Evolutionary conservation across 495 filamentous ascomycete species (phyloP), one percentile per base, ranked within the genome.

Genomic region (Baudoinia panamericana): DNA sequence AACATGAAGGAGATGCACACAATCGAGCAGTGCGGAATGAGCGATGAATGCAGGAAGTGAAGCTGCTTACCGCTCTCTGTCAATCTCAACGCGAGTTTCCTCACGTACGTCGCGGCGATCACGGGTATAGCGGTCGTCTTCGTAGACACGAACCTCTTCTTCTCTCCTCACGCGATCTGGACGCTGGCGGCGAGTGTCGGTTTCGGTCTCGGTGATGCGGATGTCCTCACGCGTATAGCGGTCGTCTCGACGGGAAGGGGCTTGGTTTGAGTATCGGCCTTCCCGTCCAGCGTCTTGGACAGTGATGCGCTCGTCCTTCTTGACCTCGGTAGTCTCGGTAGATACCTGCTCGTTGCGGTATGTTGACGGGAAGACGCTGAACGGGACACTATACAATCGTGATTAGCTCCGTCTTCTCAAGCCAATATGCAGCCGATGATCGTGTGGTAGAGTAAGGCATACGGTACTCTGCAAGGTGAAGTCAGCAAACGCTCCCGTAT

Each of bases 271-370:
- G 15, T 39, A 21, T 67, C 80, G 73, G 84, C 80, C 86, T 83
- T 93, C 84, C 84, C 82, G 87, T 85, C 85, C 84, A 82, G 73
- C 74, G 81, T 73, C 48, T 42, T 64, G 61, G 56, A 66, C 70
- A 71, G 84, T 80, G 63, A 85, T 73, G 67, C 90, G 79, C 66
- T 81, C 79, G 75, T 95, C 82, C 77, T 87, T 79, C 75, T 72
- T 74, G 66, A 67, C 77, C 63, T 71, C 73, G 67, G 78, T 76
- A 71, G 77, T 71, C 68, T 79, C 75, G 54, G 46, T 46, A 66
- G 72, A 30, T 15, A 27, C 22, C 43, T 52, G 31, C 30, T 47
- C 43, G 48, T 42, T 47, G 22, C 40, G 42, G 34, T 52, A 52
- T 18, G 48, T 21, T 11, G 43, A 47, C 17, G 48, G 48, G 37